Evolutionary conservation across 345 rosid genomes (phyloP).

Genomic region (Odontarrhena argentea): DNA sequence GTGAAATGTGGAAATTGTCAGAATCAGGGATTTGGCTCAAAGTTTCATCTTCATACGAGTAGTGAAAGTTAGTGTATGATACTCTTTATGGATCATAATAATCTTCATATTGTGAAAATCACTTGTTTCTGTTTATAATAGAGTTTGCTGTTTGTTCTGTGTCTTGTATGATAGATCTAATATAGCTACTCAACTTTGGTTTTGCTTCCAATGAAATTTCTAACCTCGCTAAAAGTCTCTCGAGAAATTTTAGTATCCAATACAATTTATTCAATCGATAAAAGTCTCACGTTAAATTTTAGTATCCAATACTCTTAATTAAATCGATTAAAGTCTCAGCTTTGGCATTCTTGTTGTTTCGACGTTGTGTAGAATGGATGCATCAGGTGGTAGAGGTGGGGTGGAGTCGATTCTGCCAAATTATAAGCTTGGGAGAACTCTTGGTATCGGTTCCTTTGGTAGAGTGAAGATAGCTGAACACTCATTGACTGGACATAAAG

Average conservation of each 20-base stretch:
- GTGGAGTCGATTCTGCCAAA: slow-evolving; percentile 61
- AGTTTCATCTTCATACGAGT: background rate
- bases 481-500: slow-evolving; percentile 78
- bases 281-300: no score
- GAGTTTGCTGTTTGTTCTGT: slow-evolving; percentile 1
- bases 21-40: background rate
- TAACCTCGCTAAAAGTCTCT: no score
- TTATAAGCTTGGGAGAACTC: slow-evolving; percentile 82
- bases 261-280: no score
- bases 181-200: background rate
- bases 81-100: background rate
- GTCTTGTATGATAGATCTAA: slow-evolving; percentile 12
- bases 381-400: slow-evolving; percentile 52
- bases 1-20: slow-evolving; percentile 18
- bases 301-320: no score
- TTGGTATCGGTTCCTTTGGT: slow-evolving; percentile 93
- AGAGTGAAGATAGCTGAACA: slow-evolving; percentile 95
- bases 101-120: background rate
- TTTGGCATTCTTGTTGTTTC: background rate
- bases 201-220: no score
- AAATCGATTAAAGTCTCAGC: background rate
- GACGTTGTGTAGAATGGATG: slow-evolving; percentile 54
- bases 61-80: background rate
- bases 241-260: no score
- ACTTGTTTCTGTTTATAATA: background rate